Percentiles rank a stretch among this genome's conserved stretches.
These are phyloP conservation scores for Haberlea rhodopensis DNA, from an alignment of 257 asterid genomes.

Conservation along the genomic window DNA sequence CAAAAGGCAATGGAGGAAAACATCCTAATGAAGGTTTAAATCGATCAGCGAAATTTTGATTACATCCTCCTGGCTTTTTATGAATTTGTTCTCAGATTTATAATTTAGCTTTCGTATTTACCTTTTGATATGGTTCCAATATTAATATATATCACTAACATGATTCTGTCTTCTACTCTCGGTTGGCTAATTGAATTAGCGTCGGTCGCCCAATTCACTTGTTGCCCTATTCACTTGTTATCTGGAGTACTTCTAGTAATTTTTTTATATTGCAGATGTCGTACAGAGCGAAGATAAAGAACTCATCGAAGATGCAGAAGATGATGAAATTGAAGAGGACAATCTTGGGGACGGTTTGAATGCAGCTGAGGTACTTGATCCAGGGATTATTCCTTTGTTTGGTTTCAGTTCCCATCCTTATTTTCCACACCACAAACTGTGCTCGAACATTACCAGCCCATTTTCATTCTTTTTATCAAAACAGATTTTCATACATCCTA, in stretches of 20 bases:
- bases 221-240: too few relatives aligned
- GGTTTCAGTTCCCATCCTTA: background rate
- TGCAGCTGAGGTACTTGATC: constrained; percentile 53
- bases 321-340: constrained; percentile 67
- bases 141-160: background rate
- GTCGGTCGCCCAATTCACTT: background rate
- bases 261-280: constrained; percentile 35
- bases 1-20: constrained; percentile 44
- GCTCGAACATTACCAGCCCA: background rate
- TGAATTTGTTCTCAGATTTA: too few relatives aligned
- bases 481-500: background rate
- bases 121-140: too few relatives aligned
- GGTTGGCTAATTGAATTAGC: constrained; percentile 7
- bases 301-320: constrained; percentile 50
- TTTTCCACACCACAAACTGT: background rate
- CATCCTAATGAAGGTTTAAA: constrained; percentile 50
- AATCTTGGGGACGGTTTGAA: constrained; percentile 56
- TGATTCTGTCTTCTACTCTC: constrained; percentile 9
- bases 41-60: too few relatives aligned
- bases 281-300: constrained; percentile 52
- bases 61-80: too few relatives aligned
- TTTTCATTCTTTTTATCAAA: too few relatives aligned
- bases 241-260: background rate
- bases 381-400: constrained; percentile 32
- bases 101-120: too few relatives aligned